Evolutionary conservation across 1,284 basidiomycete genomes (phyloP), one percentile per base, ranked within the genome.

Genomic region (Leccinum holopus): DNA sequence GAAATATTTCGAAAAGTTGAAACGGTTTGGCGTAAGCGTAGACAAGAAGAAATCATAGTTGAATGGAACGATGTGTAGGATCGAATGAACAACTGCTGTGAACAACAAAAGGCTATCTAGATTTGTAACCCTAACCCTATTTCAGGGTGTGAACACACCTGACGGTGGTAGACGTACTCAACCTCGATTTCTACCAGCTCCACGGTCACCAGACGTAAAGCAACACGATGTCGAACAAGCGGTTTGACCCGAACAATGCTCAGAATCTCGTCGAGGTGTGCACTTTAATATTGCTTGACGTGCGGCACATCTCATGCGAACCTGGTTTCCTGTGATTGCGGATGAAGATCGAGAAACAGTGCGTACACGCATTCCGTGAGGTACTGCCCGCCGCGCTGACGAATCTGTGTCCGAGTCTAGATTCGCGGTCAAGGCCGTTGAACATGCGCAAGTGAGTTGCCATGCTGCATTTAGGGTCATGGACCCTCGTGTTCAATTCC

Each of bases 401-500:
- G 54, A 51, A 58, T 65, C 60, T 61, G 58, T 18, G 12, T 55
- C 55, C 61, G 65, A 57, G 63, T 61, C 60, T 57, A 92, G 91
- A 76, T 97, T 97, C 73, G 97, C 97, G 30, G 97, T 99, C 60
- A 95, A 92, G 78, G 95, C 95, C 39, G 95, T 98, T 63, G 95
- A 97, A 75, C 94, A 97, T 69, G 92, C 95, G 61, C 93, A 96
- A 82, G 94, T 92, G 63, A 66, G 81, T 75, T 39, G 62, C 33
- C 28, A 33, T 47, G 58, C 52, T 44, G 28, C 37, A 25, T 60
- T 51, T 47, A 18, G 57, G 63, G 61, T 44, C 35, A 25, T 52
- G 49, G 44, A 41, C 58, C 51, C 51, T 60, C 47, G 39, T 57
- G 58, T 41, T 47, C 37, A 60, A 62, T 58, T 65, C 60, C 57